Base-by-base conservation (phyloP, 2,329 filamentous ascomycete genomes). In the Fusarium armeniacum region DNA sequence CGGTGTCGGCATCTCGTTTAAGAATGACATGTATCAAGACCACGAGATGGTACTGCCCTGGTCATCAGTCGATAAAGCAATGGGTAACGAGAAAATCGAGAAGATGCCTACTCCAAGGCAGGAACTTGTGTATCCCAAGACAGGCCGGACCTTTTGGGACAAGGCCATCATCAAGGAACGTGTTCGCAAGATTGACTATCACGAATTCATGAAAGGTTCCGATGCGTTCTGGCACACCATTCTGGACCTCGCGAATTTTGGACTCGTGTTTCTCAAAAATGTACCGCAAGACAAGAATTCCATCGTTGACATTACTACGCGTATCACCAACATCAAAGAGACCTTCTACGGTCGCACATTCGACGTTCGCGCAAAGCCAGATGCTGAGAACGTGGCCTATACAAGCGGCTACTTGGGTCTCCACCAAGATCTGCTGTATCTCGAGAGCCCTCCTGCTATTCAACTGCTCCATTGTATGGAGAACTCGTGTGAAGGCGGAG, bases 381-480 rank as follows among this genome's bases (percentile, higher is more conserved):
- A 93, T 58, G 93, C 94, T 26, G 94, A 95, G 76, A 98, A 98
- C 77, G 92, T 98, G 6, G 95, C 96, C 12, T 94, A 98, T 81
- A 98, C 95, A 1, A 90, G 87, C 75, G 86, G 90, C 50, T 90
- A 90, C 75, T 88, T 98, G 2, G 93, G 92, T 18, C 89, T 98
- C 49, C 96, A 99, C 81, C 96, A 97, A 88, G 96, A 98, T 77
- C 86, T 98, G 41, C 85, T 98, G 58, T 98, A 98, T 81, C 91
- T 96, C 80, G 82, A 86, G 16, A 87, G 93, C 52, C 89, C 93
- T 4, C 95, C 95, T 0, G 89, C 90, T 33, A 88, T 96, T 53
- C 95, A 99, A 79, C 83, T 98, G 26, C 87, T 98, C 6, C 96
- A 98, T 81, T 98, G 94, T 76, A 84, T 98, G 43, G 87, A 91